phyloP scores from a whole-genome alignment of 2,329 filamentous ascomycete species.

The Trichophyton simii region DNA sequence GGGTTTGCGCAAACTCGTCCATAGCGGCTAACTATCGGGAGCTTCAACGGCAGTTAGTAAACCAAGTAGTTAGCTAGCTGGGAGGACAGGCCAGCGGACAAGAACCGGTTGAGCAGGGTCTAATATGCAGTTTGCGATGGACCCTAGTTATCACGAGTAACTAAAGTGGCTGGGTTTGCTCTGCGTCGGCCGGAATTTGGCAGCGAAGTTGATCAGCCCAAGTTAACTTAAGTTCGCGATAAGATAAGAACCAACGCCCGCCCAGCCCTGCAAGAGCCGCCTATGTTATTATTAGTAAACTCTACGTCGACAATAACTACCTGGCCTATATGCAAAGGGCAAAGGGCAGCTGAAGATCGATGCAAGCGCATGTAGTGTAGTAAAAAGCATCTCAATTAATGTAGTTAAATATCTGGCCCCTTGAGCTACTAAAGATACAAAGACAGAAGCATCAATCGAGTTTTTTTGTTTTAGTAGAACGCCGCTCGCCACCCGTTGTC shows the following conservation, averaged over 20 bases:
- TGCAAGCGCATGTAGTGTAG: neutral
- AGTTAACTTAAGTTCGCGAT: too few relatives aligned
- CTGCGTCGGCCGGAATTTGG: too few relatives aligned
- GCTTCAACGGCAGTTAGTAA: too few relatives aligned
- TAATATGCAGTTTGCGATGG: too few relatives aligned
- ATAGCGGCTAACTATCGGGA: slow-evolving; percentile 13
- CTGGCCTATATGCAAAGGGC: neutral
- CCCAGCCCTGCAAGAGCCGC: neutral
- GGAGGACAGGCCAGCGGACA: too few relatives aligned
- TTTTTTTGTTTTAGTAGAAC: neutral
- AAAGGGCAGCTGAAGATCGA: neutral
- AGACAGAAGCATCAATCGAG: neutral
- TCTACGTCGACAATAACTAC: neutral
- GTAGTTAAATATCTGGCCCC: neutral
- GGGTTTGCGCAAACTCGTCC: slow-evolving; percentile 40
- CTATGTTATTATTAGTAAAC: neutral
- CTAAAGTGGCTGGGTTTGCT: too few relatives aligned
- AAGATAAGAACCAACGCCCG: too few relatives aligned
- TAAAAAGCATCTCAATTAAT: neutral
- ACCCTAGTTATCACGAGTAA: too few relatives aligned
- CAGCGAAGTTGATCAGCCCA: too few relatives aligned
- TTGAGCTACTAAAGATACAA: neutral
- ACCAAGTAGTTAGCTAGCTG: too few relatives aligned
- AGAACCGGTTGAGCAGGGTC: too few relatives aligned
- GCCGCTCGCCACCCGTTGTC: neutral